Base-by-base conservation (phyloP, 108 stramenopile genomes). In the Epithemia pelagica region DNA sequence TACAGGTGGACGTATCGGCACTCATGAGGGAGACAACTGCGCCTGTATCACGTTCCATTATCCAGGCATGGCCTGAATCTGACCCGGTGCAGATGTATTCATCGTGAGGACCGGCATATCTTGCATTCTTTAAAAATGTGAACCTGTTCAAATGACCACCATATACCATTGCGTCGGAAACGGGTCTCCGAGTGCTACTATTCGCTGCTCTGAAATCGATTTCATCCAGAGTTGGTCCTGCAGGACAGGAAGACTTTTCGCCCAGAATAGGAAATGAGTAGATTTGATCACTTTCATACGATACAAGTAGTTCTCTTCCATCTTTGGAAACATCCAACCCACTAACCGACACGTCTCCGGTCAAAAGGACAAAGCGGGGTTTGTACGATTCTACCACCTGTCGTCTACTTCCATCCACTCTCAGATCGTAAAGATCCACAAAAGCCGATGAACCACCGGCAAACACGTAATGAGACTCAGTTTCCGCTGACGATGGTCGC, bases 81-180 rank as follows among this genome's bases (percentile, higher is more conserved):
- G 76, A 78, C 10, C 91, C 91, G 20, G 91, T 89, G 70, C 86
- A 88, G 32, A 92, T 90, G 56, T 89, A 92, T 62, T 89, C 87
- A 76, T 92, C 91, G 33, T 74, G 69, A 0, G 88, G 88, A 19
- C 88, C 88, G 3, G 91, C 88, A 74, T 89, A 89, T 64, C 77
- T 86, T 7, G 88, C 88, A 73, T 73, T 79, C 75, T 85, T 89
- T 55, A 89, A 62, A 61, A 89, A 89, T 25, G 87, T 89, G 54
- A 79, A 83, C 30, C 90, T 78, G 73, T 92, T 92, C 54, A 92
- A 59, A 73, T 92, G 91, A 23, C 82, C 91, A 20, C 91, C 91
- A 51, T 87, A 89, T 18, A 71, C 29, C 18, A 80, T 82, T 18
- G 82, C 32, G 52, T 92, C 88, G 15, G 61, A 3, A 26, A 61